Evolutionary conservation across 495 filamentous ascomycete species (phyloP).

Genomic region (Neurospora sp.): DNA sequence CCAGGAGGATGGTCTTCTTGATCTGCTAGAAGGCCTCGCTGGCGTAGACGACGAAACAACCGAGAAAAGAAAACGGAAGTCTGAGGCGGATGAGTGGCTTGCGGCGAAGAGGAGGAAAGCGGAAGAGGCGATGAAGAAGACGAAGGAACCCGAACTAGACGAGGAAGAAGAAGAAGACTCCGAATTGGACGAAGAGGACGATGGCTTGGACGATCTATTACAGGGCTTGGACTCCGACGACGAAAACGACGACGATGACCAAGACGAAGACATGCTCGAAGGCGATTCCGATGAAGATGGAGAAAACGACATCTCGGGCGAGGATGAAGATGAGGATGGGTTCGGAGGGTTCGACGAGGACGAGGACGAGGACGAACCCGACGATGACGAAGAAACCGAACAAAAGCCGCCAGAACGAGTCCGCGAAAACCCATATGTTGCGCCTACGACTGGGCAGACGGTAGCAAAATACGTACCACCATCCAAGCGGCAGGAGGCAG

Average conservation of each 20-base stretch:
- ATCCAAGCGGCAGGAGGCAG: slow-evolving; percentile 54
- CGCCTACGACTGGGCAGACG: slow-evolving; percentile 27
- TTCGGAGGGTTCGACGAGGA: slow-evolving; percentile 24
- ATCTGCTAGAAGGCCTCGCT: slow-evolving; percentile 62
- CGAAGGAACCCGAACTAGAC: slow-evolving; percentile 10
- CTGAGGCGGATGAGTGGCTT: slow-evolving; percentile 44
- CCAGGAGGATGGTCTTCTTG: slow-evolving; percentile 76
- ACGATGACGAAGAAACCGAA: neutral
- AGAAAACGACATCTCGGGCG: neutral
- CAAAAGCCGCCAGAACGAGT: slow-evolving; percentile 13
- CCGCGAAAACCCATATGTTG: slow-evolving; percentile 44
- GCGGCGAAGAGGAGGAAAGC: slow-evolving; percentile 38
- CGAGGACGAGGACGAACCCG: neutral
- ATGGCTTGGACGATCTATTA: slow-evolving; percentile 17
- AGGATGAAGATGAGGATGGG: slow-evolving; percentile 21
- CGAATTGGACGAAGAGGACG: slow-evolving; percentile 14
- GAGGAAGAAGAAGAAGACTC: slow-evolving; percentile 24
- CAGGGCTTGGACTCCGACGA: slow-evolving; percentile 1
- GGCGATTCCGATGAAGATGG: neutral
- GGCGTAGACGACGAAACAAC: slow-evolving; percentile 42
- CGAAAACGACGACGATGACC: slow-evolving; percentile 16
- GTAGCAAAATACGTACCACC: slow-evolving; percentile 74
- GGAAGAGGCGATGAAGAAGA: slow-evolving; percentile 10
- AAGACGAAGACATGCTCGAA: slow-evolving; percentile 13
- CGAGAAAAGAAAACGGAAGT: slow-evolving; percentile 57